Percentiles rank a stretch among this genome's conserved stretches.
phyloP scores from a whole-genome alignment of 2,329 filamentous ascomycete genomes.

The Diaporthe batatas region DNA sequence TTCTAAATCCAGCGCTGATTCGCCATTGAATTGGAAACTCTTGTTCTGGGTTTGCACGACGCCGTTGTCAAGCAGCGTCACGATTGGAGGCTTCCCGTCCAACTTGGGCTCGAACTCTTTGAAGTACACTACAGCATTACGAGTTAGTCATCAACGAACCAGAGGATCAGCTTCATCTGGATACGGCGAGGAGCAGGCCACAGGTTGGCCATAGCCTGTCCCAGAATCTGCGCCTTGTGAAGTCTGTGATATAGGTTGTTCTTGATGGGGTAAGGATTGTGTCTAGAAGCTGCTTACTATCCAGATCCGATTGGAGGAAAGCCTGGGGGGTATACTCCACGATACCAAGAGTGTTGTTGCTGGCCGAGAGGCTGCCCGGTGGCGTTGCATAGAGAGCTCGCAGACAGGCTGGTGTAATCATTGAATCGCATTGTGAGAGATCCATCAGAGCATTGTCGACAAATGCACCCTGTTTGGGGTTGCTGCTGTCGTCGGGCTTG shows the following conservation, averaged over 20 bases:
- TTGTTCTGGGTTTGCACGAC: constrained; percentile 52
- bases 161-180: no score
- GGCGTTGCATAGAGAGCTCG: constrained; percentile 62
- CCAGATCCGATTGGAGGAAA: constrained; percentile 63
- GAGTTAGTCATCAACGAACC: no score
- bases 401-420: constrained; percentile 70
- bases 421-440: constrained; percentile 60
- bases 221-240: no score
- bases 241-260: no score
- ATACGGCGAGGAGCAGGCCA: no score
- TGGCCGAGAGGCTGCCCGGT: constrained; percentile 49
- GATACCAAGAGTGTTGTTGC: constrained; percentile 65
- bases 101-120: constrained; percentile 57
- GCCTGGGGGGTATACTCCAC: constrained; percentile 68
- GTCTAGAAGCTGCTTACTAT: constrained; percentile 44
- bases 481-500: constrained; percentile 45
- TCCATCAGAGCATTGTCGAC: constrained; percentile 50
- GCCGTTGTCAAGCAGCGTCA: constrained; percentile 52
- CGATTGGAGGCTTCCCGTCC: constrained; percentile 55
- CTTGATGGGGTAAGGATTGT: no score
- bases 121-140: constrained; percentile 54
- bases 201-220: no score
- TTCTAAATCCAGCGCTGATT: constrained; percentile 54
- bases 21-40: constrained; percentile 56
- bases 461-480: constrained; percentile 50